Evolutionary conservation across 805 yeast species (phyloP), one percentile per base, ranked within the genome.

Genomic region (Blastobotrys attinorum): DNA sequence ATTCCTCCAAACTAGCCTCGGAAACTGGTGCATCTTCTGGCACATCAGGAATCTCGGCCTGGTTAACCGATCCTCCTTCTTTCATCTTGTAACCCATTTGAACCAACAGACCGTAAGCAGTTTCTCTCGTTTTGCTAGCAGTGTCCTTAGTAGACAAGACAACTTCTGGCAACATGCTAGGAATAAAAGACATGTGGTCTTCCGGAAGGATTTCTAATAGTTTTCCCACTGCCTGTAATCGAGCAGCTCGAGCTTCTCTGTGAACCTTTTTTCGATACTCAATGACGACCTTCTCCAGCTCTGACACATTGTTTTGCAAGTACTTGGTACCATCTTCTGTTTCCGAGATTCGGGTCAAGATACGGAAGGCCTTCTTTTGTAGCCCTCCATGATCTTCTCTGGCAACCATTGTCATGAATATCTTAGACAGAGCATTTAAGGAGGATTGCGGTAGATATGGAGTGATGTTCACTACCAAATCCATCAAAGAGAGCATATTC

Each of bases 61-160:
- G 81, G 43, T 73, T 72, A 37, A 92, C 73, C 3, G 72, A 55
- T 34, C 94, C 90, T 17, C 76, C 73, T 37, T 70, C 69, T 15
- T 67, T 59, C 92, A 92, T 83, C 49, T 75, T 77, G 39, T 76
- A 66, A 50, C 90, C 97, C 87, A 89, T 85, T 33, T 75, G 73
- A 36, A 86, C 79, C 47, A 92, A 70, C 29, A 83, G 73, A 36
- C 76, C 73, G 61, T 81, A 92, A 1, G 97, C 81, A 13, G 79
- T 68, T 49, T 80, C 84, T 60, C 99, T 77, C 1, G 96, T 78
- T 66, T 86, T 85, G 63, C 92, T 98, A 61, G 90, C 94, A 44
- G 79, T 81, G 58, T 88, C 96, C 64, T 90, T 92, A 4, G 97
- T 89, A 22, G 87, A 79, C 55, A 92, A 69, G 44, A 92, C 90